These are phyloP conservation scores for Trapa incisa DNA, from an alignment of 345 rosid genomes.

Conservation along the genomic window DNA sequence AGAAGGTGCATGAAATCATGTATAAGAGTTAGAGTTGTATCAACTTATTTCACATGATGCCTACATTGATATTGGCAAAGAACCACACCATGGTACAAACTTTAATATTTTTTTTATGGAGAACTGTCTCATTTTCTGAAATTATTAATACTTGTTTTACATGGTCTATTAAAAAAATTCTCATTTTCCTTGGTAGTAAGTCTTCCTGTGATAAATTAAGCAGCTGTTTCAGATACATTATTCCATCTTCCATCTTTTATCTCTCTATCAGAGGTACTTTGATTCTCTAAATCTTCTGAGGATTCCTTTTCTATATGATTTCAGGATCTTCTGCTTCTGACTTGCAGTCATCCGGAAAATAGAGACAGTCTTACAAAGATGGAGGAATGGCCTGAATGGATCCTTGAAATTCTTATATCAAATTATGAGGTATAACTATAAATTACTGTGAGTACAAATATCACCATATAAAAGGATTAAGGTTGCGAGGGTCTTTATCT, in stretches of 20 bases:
- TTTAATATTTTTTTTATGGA: too few relatives aligned
- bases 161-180: too few relatives aligned
- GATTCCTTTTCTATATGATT: slow-evolving; percentile 37
- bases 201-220: too few relatives aligned
- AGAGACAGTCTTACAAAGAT: slow-evolving; percentile 72
- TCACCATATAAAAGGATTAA: too few relatives aligned
- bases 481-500: too few relatives aligned
- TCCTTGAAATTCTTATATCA: slow-evolving; percentile 78
- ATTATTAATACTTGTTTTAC: too few relatives aligned
- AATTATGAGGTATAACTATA: slow-evolving; percentile 59
- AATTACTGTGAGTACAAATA: not conserved
- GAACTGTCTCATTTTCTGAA: too few relatives aligned
- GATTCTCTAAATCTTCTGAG: slow-evolving; percentile 19
- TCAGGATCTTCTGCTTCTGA: slow-evolving; percentile 99
- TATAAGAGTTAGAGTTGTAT: too few relatives aligned
- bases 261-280: not conserved
- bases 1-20: not conserved
- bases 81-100: too few relatives aligned
- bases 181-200: too few relatives aligned
- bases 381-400: slow-evolving; percentile 99
- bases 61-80: too few relatives aligned
- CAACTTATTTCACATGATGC: too few relatives aligned
- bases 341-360: slow-evolving; percentile 99
- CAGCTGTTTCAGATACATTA: not conserved
- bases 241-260: not conserved